Evolutionary conservation across 73 alveolate genomes (phyloP), one percentile per base, ranked within the genome.

Genomic region (Paramecium bursaria): DNA sequence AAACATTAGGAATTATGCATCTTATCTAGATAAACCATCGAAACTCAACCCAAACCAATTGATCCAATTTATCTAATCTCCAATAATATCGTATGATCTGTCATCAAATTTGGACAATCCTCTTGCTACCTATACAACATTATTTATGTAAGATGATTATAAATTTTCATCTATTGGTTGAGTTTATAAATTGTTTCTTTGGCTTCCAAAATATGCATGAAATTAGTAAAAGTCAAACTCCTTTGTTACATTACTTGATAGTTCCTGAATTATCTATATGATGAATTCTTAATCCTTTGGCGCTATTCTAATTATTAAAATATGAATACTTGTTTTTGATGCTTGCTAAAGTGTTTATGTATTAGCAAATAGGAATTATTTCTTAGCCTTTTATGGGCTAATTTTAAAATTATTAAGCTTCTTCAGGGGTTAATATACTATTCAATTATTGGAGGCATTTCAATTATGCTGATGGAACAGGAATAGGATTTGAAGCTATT

Each of bases 51-150:
- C 17, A 21, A 67, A 67, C 82, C 82, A 67, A 30, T 13, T 15
- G 22, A 67, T 67, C 82, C 57, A 35, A 19, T 31, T 47, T 21
- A 67, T 39, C 44, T 67, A 42, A 17, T 67, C 13, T 15, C 47
- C 14, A 10, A 42, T 57, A 6, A 67, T 7, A 21, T 4, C 11
- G 1, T 39, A 14, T 4, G 44, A 21, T 2, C 11, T 22, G 5
- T 42, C 26, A 39, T 67, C 15, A 0, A 67, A 47, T 67, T 35
- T 21, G 9, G 61, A 10, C 23, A 67, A 6, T 0, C 60, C 46
- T 5, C 44, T 67, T 3, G 82, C 21, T 17, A 67, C 3, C 21
- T 67, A n/a, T 1, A n/a, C n/a, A n/a, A n/a, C n/a, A n/a, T n/a
- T n/a, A n/a, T n/a, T n/a, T n/a, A n/a, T n/a, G n/a, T n/a, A n/a